Percentiles rank a stretch among this genome's conserved stretches.
These are phyloP conservation scores for Paxillus ammoniavirescens DNA, from an alignment of 768 basidiomycete species.

Conservation along the genomic window DNA sequence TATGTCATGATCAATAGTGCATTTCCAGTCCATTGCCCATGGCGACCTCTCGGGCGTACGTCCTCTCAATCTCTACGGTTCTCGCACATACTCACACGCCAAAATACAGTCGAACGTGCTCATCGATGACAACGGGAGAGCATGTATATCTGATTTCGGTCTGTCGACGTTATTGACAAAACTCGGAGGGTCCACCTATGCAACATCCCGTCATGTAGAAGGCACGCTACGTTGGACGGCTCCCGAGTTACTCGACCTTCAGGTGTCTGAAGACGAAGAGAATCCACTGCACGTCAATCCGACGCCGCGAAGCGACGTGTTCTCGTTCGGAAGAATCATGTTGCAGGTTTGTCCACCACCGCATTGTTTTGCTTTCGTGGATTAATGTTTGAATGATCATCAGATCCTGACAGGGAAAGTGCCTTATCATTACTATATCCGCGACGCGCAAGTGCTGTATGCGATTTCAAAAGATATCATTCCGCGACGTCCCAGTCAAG, in stretches of 20 bases:
- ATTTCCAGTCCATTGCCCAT: too few relatives aligned
- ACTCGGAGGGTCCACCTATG: constrained; percentile 29
- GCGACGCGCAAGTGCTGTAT: constrained; percentile 1
- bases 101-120: too few relatives aligned
- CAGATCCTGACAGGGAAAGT: neutral
- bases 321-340: constrained; percentile 31
- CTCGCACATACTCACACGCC: too few relatives aligned
- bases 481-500: neutral
- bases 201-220: constrained; percentile 25
- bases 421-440: neutral
- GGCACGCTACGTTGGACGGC: constrained; percentile 45
- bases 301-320: constrained; percentile 8
- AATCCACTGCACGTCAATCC: neutral
- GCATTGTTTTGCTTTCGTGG: neutral
- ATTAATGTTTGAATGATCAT: neutral
- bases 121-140: too few relatives aligned
- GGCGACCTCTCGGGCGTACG: too few relatives aligned
- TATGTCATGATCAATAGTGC: too few relatives aligned
- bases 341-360: constrained; percentile 10
- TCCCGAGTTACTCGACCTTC: constrained; percentile 32
- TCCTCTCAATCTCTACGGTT: too few relatives aligned
- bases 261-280: constrained; percentile 5
- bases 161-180: constrained; percentile 34
- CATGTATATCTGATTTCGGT: too few relatives aligned
- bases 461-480: neutral